Base-by-base conservation (phyloP, 257 asterid species). In the Penstemon newberryi region DNA sequence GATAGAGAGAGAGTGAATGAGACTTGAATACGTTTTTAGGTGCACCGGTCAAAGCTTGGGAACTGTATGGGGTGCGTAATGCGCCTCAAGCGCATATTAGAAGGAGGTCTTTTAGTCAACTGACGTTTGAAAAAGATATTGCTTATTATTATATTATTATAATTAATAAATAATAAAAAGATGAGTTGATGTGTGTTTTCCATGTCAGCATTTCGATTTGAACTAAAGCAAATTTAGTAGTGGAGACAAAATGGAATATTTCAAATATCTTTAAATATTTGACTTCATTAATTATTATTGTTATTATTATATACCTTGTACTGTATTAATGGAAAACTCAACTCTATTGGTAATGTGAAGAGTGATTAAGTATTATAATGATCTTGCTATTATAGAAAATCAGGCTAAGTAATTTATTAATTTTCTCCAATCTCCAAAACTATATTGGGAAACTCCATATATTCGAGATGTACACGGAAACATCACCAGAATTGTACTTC, bases 21-120 rank as follows among this genome's bases (percentile, higher is more conserved):
- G 74, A 84, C 70, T 80, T 73, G 83, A 73, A 82, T 76, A 81
- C 91, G 93, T 84, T 82, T 81, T 63, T 67, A 49, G 11, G 81
- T 77, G 76, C 83, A 81, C 52, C 73, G 79, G 87, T 83, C 85
- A 79, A 83, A 45, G 66, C 67, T 57, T 51, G 77, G 78, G 77
- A 71, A 66, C 19, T 50, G 77, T 60, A 63, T 58, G 72, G 82
- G 68, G 81, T 37, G 80, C 82, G 78, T 15, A 79, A 39, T 75
- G 86, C 79, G 80, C 83, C 67, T 13, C 62, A 0, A 57, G 81
- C 65, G 79, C 77, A 83, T 42, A 75, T 74, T 78, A 81, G 72
- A 3, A 2, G 0, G 4, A 1, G 0, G 9, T 0, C 0, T 4
- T 15, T 46, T 71, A 70, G 90, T 88, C 95, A 87, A 87, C 89